Conservation (phyloP, 345 rosid genomes). For the Salix dunnii region DNA sequence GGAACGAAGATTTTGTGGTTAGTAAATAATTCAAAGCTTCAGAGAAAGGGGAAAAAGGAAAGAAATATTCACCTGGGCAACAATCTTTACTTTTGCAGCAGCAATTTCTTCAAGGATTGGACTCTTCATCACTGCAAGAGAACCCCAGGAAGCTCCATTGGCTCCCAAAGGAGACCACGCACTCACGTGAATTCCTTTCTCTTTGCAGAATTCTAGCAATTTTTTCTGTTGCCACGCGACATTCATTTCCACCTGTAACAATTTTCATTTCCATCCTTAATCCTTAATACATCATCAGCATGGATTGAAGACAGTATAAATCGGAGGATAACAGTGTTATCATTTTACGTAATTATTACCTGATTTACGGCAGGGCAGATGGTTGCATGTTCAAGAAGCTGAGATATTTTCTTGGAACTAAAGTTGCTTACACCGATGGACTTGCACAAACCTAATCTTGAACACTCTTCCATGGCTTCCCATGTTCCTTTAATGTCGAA, state of each 20-base stretch:
- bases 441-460: slow-evolving; percentile 30
- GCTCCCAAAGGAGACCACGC: slow-evolving; percentile 40
- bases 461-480: slow-evolving; percentile 47
- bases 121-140: slow-evolving; percentile 25
- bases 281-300: neutral
- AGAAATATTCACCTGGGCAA: slow-evolving; percentile 27
- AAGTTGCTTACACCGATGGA: slow-evolving; percentile 44
- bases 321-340: neutral
- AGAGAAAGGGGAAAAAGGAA: neutral
- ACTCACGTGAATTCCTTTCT: slow-evolving; percentile 23
- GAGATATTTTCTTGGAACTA: slow-evolving; percentile 30
- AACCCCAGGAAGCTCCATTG: slow-evolving; percentile 39
- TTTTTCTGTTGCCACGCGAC: slow-evolving; percentile 37
- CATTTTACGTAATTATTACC: slow-evolving; percentile 2
- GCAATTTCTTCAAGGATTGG: slow-evolving; percentile 35
- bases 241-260: slow-evolving; percentile 37
- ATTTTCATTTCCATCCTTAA: neutral
- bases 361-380: slow-evolving; percentile 42
- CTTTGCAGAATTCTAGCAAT: slow-evolving; percentile 25
- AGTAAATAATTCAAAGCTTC: too few species aligned
- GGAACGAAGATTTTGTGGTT: neutral
- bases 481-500: slow-evolving; percentile 27
- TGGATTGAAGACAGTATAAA: neutral
- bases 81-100: slow-evolving; percentile 17
- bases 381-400: slow-evolving; percentile 23